Conservation (phyloP, 176 grass and related monocot species). For the Urochloa ruziziensis region DNA sequence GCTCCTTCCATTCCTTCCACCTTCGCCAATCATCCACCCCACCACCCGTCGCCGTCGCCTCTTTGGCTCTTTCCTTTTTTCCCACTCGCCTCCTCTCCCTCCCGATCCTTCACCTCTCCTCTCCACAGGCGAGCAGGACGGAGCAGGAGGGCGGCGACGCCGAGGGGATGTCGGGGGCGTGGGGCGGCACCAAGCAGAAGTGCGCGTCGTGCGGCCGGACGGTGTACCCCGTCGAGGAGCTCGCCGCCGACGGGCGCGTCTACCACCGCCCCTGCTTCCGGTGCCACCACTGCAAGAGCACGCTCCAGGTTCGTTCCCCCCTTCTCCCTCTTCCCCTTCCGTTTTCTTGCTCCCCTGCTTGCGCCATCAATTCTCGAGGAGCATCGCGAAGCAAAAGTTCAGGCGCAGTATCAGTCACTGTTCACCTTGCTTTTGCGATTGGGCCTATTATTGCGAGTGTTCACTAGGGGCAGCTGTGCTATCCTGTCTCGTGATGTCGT, state of each 20-base stretch:
- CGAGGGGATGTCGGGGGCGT: constrained; percentile 54
- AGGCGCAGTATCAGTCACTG: neutral
- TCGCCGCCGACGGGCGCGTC: constrained; percentile 82
- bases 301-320: constrained; percentile 61
- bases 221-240: constrained; percentile 93
- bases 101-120: constrained; percentile 5
- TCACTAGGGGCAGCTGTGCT: neutral
- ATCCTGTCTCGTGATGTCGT: neutral
- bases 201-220: constrained; percentile 88
- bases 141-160: neutral
- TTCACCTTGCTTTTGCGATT: constrained; percentile 1
- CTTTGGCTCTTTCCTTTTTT: neutral
- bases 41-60: constrained; percentile 22
- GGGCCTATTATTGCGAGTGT: neutral
- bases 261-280: constrained; percentile 97
- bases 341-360: neutral
- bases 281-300: constrained; percentile 92
- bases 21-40: constrained; percentile 36
- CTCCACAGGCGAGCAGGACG: neutral
- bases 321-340: neutral
- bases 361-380: neutral
- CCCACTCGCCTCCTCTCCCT: neutral
- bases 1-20: constrained; percentile 27
- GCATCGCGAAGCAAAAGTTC: neutral
- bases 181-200: constrained; percentile 94